These are phyloP conservation scores for Biancaea sappan DNA, from an alignment of 306 rosid genomes.

Conservation along the genomic window DNA sequence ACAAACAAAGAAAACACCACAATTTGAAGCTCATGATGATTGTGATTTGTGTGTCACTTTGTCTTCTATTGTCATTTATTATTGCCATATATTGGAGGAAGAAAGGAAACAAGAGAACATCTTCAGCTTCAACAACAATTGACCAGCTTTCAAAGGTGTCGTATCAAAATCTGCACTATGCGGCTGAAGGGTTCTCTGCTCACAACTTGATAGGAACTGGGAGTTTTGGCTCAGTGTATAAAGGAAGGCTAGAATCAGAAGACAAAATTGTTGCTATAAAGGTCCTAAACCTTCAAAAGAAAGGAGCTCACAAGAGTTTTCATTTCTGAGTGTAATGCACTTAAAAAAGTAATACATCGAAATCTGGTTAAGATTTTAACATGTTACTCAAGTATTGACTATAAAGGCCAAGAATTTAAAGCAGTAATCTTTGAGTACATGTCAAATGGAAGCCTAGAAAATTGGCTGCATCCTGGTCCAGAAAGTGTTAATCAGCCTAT, in stretches of 20 bases:
- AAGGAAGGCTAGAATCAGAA: background rate
- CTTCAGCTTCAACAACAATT: background rate
- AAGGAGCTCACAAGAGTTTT: slow-evolving; percentile 5
- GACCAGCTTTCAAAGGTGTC: background rate
- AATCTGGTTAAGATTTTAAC: slow-evolving; percentile 31
- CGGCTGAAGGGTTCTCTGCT: background rate
- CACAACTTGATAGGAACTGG: background rate
- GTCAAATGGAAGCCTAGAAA: background rate
- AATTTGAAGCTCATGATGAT: background rate
- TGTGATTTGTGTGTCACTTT: background rate
- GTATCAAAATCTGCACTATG: background rate
- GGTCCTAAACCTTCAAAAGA: background rate
- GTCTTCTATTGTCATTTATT: background rate
- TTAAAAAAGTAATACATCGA: slow-evolving; percentile 28
- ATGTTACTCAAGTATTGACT: slow-evolving; percentile 13
- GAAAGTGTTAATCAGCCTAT: background rate
- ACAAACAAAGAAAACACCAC: background rate
- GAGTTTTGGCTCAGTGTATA: slow-evolving; percentile 5
- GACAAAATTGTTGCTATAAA: background rate
- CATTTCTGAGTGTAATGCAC: slow-evolving; percentile 22
- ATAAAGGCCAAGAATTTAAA: background rate
- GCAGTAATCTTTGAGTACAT: background rate
- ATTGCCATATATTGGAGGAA: background rate
- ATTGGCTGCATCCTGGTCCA: background rate
- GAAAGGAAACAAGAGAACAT: background rate